Base-by-base conservation (phyloP, 768 basidiomycete genomes). In the Amanita subjunquillea region DNA sequence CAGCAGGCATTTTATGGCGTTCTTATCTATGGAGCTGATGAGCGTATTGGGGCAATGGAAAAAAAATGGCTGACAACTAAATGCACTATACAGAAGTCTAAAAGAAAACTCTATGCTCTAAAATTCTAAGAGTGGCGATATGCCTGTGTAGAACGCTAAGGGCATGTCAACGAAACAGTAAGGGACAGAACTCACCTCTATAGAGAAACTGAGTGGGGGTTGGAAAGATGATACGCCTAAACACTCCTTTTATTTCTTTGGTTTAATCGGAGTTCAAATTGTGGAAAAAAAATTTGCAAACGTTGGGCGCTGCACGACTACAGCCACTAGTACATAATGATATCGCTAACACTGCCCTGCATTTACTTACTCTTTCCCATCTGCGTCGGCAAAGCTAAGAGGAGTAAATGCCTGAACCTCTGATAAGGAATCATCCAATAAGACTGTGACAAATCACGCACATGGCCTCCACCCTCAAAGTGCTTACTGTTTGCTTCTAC, bases 401-500 rank as follows among this genome's bases (percentile, higher is more conserved):
- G 77, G 77, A 54, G 65, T 65, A 60, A 79, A 79, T 25, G 69
- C 70, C 77, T 79, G 56, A 15, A 51, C 56, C 22, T 37, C 57
- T 55, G 56, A 59, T 58, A 58, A 9, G 54, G 47, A 46, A 59
- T 57, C 59, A 62, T 42, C 49, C 57, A 53, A 50, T 58, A 56
- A 53, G 60, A 53, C 55, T 58, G 36, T 53, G 64, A 55, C 50
- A 53, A 60, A 57, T 54, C 55, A 84, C 86, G 67, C 71, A 91
- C 90, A 74, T 92, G 81, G 66, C 91, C 92, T 54, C 79, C 87
- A 32, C 89, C 92, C 67, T 87, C 82, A 65, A 87, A 95, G 64
- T 93, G 91, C 75, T 96, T 95, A 71, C 92, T 93, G 73, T 95
- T 96, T 50, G 86, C 91, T 69, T 98, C 94, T 54, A 97, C 95